Evolutionary conservation across 108 stramenopile genomes (phyloP).

Genomic region (Poteriospumella lacustris): DNA sequence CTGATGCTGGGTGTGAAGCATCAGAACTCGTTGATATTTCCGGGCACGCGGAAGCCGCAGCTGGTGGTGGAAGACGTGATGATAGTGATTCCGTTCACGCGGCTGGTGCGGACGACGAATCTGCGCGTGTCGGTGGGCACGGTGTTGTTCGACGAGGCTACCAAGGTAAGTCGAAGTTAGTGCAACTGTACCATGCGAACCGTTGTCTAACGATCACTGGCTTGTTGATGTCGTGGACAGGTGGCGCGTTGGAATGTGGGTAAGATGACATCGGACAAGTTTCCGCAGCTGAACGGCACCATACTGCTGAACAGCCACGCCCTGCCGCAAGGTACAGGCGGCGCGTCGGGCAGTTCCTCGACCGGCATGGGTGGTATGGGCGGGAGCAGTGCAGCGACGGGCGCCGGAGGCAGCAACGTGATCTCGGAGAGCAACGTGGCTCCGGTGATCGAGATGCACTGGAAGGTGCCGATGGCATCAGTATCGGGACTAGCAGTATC

Average conservation of each 20-base stretch:
- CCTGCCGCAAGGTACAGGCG: no score
- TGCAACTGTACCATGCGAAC: no score
- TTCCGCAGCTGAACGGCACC: conserved; percentile 47
- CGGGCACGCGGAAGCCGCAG: conserved; percentile 25
- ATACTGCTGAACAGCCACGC: conserved; percentile 53
- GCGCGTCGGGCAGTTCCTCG: conserved; percentile 72
- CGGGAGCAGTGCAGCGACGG: no score
- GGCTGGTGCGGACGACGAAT: conserved; percentile 73
- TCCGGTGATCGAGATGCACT: conserved; percentile 61
- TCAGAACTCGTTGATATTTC: background rate
- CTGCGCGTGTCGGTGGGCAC: conserved; percentile 68
- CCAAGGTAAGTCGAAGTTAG: conserved; percentile 60
- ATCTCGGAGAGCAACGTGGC: background rate
- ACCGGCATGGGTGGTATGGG: no score
- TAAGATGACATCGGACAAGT: conserved; percentile 53
- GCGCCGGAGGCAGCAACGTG: no score
- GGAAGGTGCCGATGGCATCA: conserved; percentile 88
- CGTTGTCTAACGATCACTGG: no score
- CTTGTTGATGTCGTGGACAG: conserved; percentile 11
- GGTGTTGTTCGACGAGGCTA: conserved; percentile 86
- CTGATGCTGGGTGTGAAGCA: conserved; percentile 37
- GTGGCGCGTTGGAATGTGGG: conserved; percentile 85
- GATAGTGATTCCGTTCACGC: conserved; percentile 85
- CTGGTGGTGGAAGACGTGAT: conserved; percentile 85
- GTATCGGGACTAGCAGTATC: conserved; percentile 83